These are phyloP conservation scores for Penicillium sp. DNA, from an alignment of 2,329 filamentous ascomycete genomes.

Conservation along the genomic window DNA sequence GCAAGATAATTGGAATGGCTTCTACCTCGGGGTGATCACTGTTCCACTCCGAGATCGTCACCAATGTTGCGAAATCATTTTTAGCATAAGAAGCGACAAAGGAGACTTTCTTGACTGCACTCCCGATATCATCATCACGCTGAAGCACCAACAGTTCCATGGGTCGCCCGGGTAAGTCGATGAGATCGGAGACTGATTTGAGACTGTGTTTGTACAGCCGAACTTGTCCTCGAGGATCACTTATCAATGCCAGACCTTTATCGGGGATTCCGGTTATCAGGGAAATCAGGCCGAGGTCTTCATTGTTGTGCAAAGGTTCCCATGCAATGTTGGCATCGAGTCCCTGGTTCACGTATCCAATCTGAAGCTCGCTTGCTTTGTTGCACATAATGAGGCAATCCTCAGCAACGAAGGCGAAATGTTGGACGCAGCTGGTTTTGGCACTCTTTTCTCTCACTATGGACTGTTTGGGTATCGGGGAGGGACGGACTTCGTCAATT, in stretches of 20 bases:
- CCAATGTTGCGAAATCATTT: conserved; percentile 29
- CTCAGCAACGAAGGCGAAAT: conserved; percentile 36
- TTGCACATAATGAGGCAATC: conserved; percentile 35
- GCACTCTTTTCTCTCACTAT: not conserved
- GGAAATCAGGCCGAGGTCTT: conserved; percentile 33
- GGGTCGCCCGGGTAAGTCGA: conserved; percentile 28
- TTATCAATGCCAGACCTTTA: conserved; percentile 35
- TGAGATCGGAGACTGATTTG: conserved; percentile 28
- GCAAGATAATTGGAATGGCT: conserved; percentile 30
- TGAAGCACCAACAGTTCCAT: conserved; percentile 30
- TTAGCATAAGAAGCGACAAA: conserved; percentile 31
- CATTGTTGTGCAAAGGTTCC: conserved; percentile 29
- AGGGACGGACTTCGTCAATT: conserved; percentile 15
- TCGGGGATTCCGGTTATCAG: conserved; percentile 32
- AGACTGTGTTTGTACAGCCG: conserved; percentile 36
- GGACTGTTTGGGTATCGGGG: not conserved
- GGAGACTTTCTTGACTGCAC: conserved; percentile 12
- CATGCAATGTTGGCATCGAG: conserved; percentile 20
- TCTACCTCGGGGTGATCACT: conserved; percentile 41
- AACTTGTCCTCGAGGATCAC: conserved; percentile 33
- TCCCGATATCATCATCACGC: not conserved
- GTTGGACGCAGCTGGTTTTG: conserved; percentile 21
- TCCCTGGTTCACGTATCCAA: conserved; percentile 24
- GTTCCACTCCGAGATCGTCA: conserved; percentile 21
- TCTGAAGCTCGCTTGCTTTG: conserved; percentile 30